Evolutionary conservation across 1,284 basidiomycete species (phyloP).

Genomic region (Marasmius oreades): DNA sequence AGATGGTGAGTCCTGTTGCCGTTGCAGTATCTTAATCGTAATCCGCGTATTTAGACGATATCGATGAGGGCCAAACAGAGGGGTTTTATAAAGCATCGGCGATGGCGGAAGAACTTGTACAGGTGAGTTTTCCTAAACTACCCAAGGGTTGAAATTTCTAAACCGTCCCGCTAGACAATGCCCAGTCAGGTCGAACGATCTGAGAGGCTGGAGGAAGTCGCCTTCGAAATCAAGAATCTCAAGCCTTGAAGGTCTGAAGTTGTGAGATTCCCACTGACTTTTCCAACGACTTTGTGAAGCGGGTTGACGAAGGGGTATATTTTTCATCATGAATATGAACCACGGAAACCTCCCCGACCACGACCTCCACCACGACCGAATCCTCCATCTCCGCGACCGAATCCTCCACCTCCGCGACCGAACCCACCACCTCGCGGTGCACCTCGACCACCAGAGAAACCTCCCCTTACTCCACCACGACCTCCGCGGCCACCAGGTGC

Average conservation of each 20-base stretch:
- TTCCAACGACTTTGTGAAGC: neutral
- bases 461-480: constrained; percentile 32
- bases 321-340: constrained; percentile 34
- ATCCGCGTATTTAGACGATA: neutral
- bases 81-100: constrained; percentile 27
- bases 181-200: constrained; percentile 42
- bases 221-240: constrained; percentile 43
- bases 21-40: neutral
- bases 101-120: constrained; percentile 46
- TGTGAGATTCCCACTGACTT: neutral
- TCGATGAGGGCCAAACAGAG: constrained; percentile 1
- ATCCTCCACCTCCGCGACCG: constrained; percentile 26
- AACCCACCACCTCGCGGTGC: constrained; percentile 25
- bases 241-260: constrained; percentile 31
- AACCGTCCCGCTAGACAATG: constrained; percentile 33
- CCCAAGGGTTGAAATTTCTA: neutral
- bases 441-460: constrained; percentile 28
- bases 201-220: constrained; percentile 35
- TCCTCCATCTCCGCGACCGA: constrained; percentile 34
- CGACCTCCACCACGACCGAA: constrained; percentile 37
- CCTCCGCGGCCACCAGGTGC: constrained; percentile 34
- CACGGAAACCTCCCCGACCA: constrained; percentile 36
- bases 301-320: constrained; percentile 3
- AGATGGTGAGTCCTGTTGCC: neutral
- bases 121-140: constrained; percentile 34